Base-by-base conservation (phyloP, 1,284 basidiomycete genomes). In the Wolfiporia cocos region DNA sequence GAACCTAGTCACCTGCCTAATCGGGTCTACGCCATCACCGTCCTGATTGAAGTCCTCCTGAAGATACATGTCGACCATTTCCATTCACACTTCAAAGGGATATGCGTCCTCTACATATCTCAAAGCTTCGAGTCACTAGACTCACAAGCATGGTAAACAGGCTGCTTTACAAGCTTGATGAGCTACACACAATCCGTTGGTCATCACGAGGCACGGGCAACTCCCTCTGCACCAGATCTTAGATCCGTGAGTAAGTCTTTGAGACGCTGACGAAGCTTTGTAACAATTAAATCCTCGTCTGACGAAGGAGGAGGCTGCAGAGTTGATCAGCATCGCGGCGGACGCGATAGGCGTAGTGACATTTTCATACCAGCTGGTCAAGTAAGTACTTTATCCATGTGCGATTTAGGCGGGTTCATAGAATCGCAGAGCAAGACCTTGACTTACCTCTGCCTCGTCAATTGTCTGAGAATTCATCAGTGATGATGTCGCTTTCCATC, bases 361-460 rank as follows among this genome's bases (percentile, higher is more conserved):
- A 5, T 33, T 12, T 14, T 52, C 55, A 35, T 40, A 68, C 66
- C 30, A 70, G 51, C 50, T 70, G 67, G 41, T 70, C 67, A 20
- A 70, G 50, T 14, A 70, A 58, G 42, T 67, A 70, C 67, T 68
- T 20, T 14, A 30, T 4, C 22, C 21, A 26, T 6, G n/a, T n/a
- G n/a, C n/a, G n/a, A n/a, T n/a, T n/a, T n/a, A n/a, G n/a, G n/a
- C n/a, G n/a, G n/a, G n/a, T n/a, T n/a, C n/a, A n/a, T n/a, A n/a
- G n/a, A n/a, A n/a, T n/a, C n/a, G n/a, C n/a, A n/a, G n/a, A n/a
- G n/a, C n/a, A n/a, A n/a, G n/a, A n/a, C n/a, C n/a, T n/a, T 20
- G 7, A 38, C 52, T 29, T 36, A 68, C 68, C 57, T 70, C 68
- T 38, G 64, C 65, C 46, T 69, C 68, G 39, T 70, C 67, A 52